phyloP scores from a whole-genome alignment of 2,329 filamentous ascomycete genomes.

The Penicillium sp. region DNA sequence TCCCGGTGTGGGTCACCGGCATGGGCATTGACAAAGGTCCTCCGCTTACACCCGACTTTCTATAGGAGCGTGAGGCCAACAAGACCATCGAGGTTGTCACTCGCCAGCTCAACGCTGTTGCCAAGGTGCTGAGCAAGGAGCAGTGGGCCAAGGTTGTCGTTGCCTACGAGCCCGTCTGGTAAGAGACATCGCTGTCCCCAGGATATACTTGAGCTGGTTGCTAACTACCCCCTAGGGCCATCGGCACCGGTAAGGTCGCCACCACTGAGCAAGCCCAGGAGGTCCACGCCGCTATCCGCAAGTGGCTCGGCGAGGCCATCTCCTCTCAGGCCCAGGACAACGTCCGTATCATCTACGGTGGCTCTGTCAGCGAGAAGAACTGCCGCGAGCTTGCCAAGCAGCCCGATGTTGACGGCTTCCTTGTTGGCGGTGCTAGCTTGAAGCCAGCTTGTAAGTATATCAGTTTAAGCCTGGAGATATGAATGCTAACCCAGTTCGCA shows the following conservation, averaged over 20 bases:
- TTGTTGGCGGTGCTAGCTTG: constrained; percentile 91
- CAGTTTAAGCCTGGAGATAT: neutral
- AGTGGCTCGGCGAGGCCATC: constrained; percentile 71
- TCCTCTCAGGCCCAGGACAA: constrained; percentile 74
- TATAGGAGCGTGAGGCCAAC: constrained; percentile 69
- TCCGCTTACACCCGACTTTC: constrained; percentile 25
- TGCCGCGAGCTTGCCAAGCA: constrained; percentile 87
- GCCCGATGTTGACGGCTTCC: constrained; percentile 94
- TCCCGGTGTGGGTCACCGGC: constrained; percentile 19
- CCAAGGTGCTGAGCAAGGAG: constrained; percentile 58
- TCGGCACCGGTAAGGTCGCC: constrained; percentile 89
- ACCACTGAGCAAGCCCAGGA: constrained; percentile 87
- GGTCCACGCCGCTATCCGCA: constrained; percentile 84
- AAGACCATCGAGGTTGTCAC: constrained; percentile 72
- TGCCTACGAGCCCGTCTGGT: constrained; percentile 99
- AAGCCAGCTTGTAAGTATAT: constrained; percentile 79
- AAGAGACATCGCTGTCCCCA: constrained; percentile 44
- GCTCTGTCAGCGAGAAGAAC: constrained; percentile 97
- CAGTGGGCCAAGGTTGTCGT: constrained; percentile 95
- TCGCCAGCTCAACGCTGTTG: constrained; percentile 75
- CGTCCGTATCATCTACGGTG: constrained; percentile 93
- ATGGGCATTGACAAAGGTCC: constrained; percentile 12
- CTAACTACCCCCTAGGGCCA: constrained; percentile 46
- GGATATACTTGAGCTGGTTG: neutral
- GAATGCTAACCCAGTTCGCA: constrained; percentile 22